These are phyloP conservation scores for Abrus pulchellus DNA, from an alignment of 306 rosid species.

Conservation along the genomic window DNA sequence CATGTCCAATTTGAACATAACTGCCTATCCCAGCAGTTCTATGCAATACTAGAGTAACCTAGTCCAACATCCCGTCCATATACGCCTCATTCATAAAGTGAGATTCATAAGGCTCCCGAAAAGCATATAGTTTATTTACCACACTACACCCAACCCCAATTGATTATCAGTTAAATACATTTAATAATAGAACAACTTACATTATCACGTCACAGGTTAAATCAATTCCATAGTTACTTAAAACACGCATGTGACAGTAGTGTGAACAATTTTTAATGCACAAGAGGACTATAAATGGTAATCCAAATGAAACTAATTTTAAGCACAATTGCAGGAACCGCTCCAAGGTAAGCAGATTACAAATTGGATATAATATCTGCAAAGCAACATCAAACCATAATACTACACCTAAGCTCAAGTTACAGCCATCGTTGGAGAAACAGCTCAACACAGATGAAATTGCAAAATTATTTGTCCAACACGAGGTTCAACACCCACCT, in stretches of 20 bases:
- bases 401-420: slow-evolving; percentile 64
- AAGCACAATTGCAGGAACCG: slow-evolving; percentile 33
- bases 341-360: slow-evolving; percentile 53
- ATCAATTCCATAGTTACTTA: not conserved
- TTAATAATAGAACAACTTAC: not conserved
- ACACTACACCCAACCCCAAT: too few species aligned
- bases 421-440: slow-evolving; percentile 55
- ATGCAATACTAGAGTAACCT: too few species aligned
- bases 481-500: slow-evolving; percentile 60
- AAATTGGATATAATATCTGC: slow-evolving; percentile 41
- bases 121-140: too few species aligned
- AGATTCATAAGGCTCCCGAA: too few species aligned
- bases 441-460: slow-evolving; percentile 55
- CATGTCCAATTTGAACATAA: too few species aligned
- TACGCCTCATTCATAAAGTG: too few species aligned
- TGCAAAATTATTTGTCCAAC: slow-evolving; percentile 59
- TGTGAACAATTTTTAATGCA: not conserved
- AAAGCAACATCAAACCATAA: slow-evolving; percentile 61
- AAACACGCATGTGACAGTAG: not conserved
- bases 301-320: slow-evolving; percentile 4
- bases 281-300: not conserved
- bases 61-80: too few species aligned
- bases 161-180: not conserved
- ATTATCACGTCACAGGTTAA: not conserved
- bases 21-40: too few species aligned